phyloP scores from a whole-genome alignment of 2,329 filamentous ascomycete species.

The Calonectria crousiana region DNA sequence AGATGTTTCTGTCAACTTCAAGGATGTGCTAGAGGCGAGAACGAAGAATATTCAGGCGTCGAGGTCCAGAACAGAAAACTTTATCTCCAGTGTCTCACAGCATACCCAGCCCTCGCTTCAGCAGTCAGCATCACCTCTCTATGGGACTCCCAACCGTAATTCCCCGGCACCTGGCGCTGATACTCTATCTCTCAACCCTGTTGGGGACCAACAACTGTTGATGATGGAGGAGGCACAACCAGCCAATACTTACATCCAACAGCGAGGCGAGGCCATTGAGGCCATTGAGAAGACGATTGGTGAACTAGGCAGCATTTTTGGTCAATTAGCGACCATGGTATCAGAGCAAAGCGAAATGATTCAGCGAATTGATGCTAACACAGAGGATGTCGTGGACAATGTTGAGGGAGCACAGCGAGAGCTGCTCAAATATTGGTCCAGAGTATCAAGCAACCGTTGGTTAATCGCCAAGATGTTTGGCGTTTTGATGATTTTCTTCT shows the following conservation, averaged over 20 bases:
- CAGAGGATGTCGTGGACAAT: constrained; percentile 97
- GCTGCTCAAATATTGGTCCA: constrained; percentile 95
- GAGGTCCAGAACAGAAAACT: constrained; percentile 92
- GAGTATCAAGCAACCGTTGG: constrained; percentile 96
- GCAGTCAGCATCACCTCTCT: constrained; percentile 86
- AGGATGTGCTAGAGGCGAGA: constrained; percentile 94
- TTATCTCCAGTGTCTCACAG: constrained; percentile 89
- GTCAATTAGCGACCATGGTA: constrained; percentile 95
- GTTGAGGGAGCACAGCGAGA: constrained; percentile 97
- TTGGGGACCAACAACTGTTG: constrained; percentile 86
- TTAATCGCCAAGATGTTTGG: constrained; percentile 84
- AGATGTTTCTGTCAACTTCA: constrained; percentile 95
- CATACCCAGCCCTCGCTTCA: constrained; percentile 77
- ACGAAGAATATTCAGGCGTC: constrained; percentile 99
- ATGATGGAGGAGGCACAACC: constrained; percentile 93
- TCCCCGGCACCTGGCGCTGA: constrained; percentile 78
- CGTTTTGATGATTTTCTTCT: constrained; percentile 94
- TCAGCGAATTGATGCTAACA: constrained; percentile 96
- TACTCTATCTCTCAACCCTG: constrained; percentile 84
- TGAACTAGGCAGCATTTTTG: constrained; percentile 91
- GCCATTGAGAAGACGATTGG: constrained; percentile 95
- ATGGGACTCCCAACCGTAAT: constrained; percentile 79
- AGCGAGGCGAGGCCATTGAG: constrained; percentile 95
- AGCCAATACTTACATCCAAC: constrained; percentile 89
- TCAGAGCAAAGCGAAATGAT: constrained; percentile 98